A percentile compares a stretch with the other conserved stretches of the same genome.
Evolutionary conservation across 139 green algal species (phyloP).

Genomic region (Micractinium sp.): DNA sequence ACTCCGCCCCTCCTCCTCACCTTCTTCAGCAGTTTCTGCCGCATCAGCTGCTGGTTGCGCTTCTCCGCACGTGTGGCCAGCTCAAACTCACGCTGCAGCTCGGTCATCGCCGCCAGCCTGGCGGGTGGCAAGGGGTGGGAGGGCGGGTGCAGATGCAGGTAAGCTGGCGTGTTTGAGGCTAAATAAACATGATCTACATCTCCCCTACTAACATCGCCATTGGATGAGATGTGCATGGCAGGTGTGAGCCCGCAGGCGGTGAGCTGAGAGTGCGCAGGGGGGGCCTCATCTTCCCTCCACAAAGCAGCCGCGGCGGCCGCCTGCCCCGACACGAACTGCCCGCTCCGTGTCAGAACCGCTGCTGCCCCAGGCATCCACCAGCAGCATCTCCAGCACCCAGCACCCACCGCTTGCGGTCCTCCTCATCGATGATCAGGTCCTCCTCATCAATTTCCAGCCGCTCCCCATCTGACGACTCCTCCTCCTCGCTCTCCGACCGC

Average conservation of each 20-base stretch:
- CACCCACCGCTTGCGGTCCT: conserved; percentile 37
- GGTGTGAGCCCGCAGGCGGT: neutral
- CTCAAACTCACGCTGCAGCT: conserved; percentile 74
- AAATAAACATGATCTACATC: no score
- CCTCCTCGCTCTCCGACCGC: neutral
- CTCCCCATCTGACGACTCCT: conserved; percentile 13
- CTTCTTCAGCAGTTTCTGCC: conserved; percentile 41
- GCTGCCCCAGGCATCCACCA: no score
- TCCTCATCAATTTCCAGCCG: conserved; percentile 29
- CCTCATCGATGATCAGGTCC: conserved; percentile 42
- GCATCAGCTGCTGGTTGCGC: conserved; percentile 48
- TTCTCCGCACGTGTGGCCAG: conserved; percentile 61
- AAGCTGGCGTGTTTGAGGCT: neutral
- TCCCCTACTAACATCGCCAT: no score
- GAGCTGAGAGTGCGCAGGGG: no score
- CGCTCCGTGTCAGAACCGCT: no score
- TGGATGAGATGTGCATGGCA: neutral
- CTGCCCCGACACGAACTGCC: no score
- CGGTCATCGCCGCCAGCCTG: conserved; percentile 66
- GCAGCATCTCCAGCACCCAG: neutral
- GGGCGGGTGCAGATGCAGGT: neutral
- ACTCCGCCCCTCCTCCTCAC: neutral
- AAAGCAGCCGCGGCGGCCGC: no score
- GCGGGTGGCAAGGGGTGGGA: neutral
- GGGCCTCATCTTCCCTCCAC: no score